Percentiles rank a stretch among this genome's conserved stretches.
Conservation (phyloP, 805 yeast genomes). For the Ogataea nitratoaversa region DNA sequence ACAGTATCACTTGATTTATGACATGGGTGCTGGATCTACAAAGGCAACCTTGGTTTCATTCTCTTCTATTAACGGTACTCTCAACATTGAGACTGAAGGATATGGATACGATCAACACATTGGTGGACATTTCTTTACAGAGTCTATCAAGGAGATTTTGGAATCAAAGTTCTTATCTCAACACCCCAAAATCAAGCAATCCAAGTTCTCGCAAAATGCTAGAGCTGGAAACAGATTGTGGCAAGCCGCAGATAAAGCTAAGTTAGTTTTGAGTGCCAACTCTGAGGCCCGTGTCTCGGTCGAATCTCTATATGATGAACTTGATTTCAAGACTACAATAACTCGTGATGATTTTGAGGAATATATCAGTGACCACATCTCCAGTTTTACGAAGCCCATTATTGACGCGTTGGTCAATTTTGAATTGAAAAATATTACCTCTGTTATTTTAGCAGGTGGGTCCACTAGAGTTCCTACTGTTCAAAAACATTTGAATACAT, state of each 20-base stretch:
- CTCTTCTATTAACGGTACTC: slow-evolving; percentile 37
- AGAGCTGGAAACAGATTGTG: slow-evolving; percentile 64
- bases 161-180: slow-evolving; percentile 51
- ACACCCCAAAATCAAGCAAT: slow-evolving; percentile 35
- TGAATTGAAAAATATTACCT: slow-evolving; percentile 27
- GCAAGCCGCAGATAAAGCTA: slow-evolving; percentile 86
- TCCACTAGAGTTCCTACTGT: slow-evolving; percentile 87
- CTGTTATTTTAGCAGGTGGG: slow-evolving; percentile 86
- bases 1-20: slow-evolving; percentile 70
- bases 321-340: slow-evolving; percentile 65
- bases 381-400: slow-evolving; percentile 52
- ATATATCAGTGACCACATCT: slow-evolving; percentile 38
- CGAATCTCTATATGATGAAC: slow-evolving; percentile 69
- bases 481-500: slow-evolving; percentile 52
- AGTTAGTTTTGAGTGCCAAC: slow-evolving; percentile 83
- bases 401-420: slow-evolving; percentile 40
- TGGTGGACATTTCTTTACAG: slow-evolving; percentile 77
- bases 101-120: slow-evolving; percentile 62
- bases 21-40: slow-evolving; percentile 91
- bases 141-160: slow-evolving; percentile 56
- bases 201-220: slow-evolving; percentile 41
- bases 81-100: slow-evolving; percentile 61
- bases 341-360: slow-evolving; percentile 81
- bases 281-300: slow-evolving; percentile 70
- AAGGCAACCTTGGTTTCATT: slow-evolving; percentile 80